Conservation (phyloP, 1,284 basidiomycete species). For the Kalmanozyma brasiliensis region DNA sequence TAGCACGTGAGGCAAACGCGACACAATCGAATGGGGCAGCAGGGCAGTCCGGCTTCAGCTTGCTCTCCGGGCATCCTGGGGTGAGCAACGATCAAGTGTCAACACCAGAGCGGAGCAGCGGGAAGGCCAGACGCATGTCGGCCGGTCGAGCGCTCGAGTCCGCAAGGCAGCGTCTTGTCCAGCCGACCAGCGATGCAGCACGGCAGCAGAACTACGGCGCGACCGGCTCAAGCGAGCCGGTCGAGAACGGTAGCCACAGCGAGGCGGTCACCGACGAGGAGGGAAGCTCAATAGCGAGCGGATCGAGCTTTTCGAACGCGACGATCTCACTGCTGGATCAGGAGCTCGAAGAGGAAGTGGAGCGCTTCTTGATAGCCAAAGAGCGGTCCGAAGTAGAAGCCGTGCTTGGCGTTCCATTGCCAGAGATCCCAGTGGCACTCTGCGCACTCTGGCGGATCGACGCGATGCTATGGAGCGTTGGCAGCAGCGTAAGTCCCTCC, state of each 20-base stretch:
- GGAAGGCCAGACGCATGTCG: conserved; percentile 37
- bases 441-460: conserved; percentile 62
- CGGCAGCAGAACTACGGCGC: conserved; percentile 28
- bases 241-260: conserved; percentile 13
- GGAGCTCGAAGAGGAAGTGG: conserved; percentile 47
- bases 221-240: conserved; percentile 17
- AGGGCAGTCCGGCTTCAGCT: conserved; percentile 35
- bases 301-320: conserved; percentile 18
- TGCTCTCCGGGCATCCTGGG: conserved; percentile 28
- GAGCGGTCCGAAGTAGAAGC: conserved; percentile 57
- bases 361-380: conserved; percentile 44
- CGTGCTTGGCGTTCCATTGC: conserved; percentile 55
- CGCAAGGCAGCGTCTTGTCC: conserved; percentile 33
- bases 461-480: conserved; percentile 62
- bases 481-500: conserved; percentile 35
- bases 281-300: conserved; percentile 10
- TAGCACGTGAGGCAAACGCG: not conserved
- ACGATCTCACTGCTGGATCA: conserved; percentile 37
- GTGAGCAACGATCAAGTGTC: conserved; percentile 7
- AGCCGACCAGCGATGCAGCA: conserved; percentile 11
- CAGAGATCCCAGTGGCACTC: conserved; percentile 54
- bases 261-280: conserved; percentile 11
- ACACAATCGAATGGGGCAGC: conserved; percentile 7
- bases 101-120: conserved; percentile 23
- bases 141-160: conserved; percentile 40